Evolutionary conservation across 1,139 yeast species (phyloP).

Genomic region (Blastobotrys buckinghamii): DNA sequence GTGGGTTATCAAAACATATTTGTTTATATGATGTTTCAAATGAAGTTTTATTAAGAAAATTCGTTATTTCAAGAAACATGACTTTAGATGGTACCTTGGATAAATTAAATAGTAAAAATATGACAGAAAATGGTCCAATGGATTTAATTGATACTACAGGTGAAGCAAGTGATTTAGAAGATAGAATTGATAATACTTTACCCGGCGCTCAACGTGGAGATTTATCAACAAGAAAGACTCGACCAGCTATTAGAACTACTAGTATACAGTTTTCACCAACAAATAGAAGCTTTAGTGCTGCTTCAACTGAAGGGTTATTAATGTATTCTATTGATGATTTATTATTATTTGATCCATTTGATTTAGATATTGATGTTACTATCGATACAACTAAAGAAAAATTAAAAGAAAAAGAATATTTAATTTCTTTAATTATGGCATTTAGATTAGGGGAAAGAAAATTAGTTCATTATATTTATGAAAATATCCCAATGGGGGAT

Average conservation of each 20-base stretch:
- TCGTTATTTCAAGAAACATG: slow-evolving; percentile 84
- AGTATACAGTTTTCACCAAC: slow-evolving; percentile 84
- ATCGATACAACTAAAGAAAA: slow-evolving; percentile 67
- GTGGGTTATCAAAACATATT: slow-evolving; percentile 86
- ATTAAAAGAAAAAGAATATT: slow-evolving; percentile 59
- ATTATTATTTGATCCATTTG: slow-evolving; percentile 86
- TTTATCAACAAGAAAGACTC: slow-evolving; percentile 65
- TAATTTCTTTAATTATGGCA: slow-evolving; percentile 85
- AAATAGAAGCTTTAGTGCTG: slow-evolving; percentile 86
- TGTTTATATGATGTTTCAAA: slow-evolving; percentile 87
- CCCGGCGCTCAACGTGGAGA: slow-evolving; percentile 94
- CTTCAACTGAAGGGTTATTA: slow-evolving; percentile 89
- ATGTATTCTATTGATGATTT: slow-evolving; percentile 74
- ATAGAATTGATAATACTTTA: slow-evolving; percentile 63
- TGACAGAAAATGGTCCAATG: slow-evolving; percentile 85
- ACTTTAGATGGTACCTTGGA: slow-evolving; percentile 83
- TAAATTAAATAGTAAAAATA: slow-evolving; percentile 66
- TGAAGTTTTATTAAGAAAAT: slow-evolving; percentile 77
- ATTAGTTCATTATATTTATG: slow-evolving; percentile 68
- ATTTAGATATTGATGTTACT: slow-evolving; percentile 87
- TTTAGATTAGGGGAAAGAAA: slow-evolving; percentile 82
- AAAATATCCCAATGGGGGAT: slow-evolving; percentile 68
- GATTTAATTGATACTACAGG: slow-evolving; percentile 81
- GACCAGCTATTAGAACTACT: slow-evolving; percentile 79
- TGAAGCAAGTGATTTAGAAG: slow-evolving; percentile 80